A percentile compares a stretch with the other conserved stretches of the same genome.
Evolutionary conservation across 2,329 filamentous ascomycete species (phyloP).

Genomic region (Curvularia sp.): DNA sequence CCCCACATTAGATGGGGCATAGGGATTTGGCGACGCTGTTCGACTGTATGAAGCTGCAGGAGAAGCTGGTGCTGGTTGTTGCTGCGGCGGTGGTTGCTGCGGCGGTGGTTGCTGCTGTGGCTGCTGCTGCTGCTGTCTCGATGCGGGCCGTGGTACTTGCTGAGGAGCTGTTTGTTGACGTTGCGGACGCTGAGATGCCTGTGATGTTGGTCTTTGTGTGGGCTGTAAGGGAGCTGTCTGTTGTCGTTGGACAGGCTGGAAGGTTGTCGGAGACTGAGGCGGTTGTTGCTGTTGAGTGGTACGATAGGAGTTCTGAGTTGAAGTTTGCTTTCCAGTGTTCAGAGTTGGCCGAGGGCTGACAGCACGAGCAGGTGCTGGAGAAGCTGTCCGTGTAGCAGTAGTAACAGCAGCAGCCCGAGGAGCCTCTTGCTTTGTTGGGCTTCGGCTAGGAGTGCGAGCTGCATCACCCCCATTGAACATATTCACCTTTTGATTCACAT

Average conservation of each 20-base stretch:
- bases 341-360: conserved; percentile 65
- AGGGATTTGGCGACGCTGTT: conserved; percentile 68
- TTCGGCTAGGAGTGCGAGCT: conserved; percentile 67
- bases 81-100: conserved; percentile 10
- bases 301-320: conserved; percentile 26
- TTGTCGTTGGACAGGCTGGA: conserved; percentile 10
- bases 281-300: conserved; percentile 23
- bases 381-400: conserved; percentile 44
- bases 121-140: conserved; percentile 5
- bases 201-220: conserved; percentile 13
- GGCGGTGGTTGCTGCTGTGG: background rate
- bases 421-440: conserved; percentile 53
- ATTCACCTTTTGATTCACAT: conserved; percentile 79
- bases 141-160: conserved; percentile 2
- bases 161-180: conserved; percentile 13
- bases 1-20: conserved; percentile 52
- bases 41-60: conserved; percentile 24
- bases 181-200: conserved; percentile 10
- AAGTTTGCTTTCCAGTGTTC: conserved; percentile 40
- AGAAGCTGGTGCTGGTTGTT: conserved; percentile 14
- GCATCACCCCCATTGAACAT: conserved; percentile 67
- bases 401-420: conserved; percentile 49
- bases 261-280: conserved; percentile 15
- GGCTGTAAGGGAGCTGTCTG: conserved; percentile 9
- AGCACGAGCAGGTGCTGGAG: conserved; percentile 70